Evolutionary conservation across 495 filamentous ascomycete genomes (phyloP).

Genomic region (Podospora tetraspora): DNA sequence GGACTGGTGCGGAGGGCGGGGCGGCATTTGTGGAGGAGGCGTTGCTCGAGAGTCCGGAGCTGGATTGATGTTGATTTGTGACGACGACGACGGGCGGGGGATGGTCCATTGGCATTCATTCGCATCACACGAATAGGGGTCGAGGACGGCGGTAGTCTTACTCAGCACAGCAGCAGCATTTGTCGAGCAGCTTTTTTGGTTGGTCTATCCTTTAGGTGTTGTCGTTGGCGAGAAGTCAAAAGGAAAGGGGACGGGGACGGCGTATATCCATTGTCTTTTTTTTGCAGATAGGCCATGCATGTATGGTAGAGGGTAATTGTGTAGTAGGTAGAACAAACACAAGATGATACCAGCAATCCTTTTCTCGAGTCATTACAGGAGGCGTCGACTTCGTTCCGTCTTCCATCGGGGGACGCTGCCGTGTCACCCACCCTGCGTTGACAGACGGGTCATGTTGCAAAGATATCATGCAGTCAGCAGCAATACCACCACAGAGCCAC

Average conservation of each 20-base stretch:
- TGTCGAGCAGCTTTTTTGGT: background rate
- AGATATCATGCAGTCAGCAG: background rate
- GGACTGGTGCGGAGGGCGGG: conserved; percentile 7
- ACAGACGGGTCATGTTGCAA: background rate
- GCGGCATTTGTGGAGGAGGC: conserved; percentile 38
- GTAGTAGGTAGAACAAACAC: background rate
- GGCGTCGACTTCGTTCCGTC: too few species aligned
- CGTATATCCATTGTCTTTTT: background rate
- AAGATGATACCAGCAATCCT: background rate
- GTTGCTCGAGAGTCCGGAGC: conserved; percentile 40
- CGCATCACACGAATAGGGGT: background rate
- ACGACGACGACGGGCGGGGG: background rate
- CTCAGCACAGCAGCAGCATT: background rate
- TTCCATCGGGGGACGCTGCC: background rate
- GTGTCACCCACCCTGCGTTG: background rate
- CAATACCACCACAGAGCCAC: background rate
- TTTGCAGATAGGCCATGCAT: background rate
- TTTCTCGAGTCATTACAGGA: too few species aligned
- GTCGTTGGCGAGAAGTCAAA: background rate
- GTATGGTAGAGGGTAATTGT: background rate
- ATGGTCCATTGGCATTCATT: background rate
- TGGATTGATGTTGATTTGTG: conserved; percentile 33
- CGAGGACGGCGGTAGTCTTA: background rate
- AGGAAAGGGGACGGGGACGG: background rate
- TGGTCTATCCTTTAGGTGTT: background rate